A percentile compares a stretch with the other conserved stretches of the same genome.
Evolutionary conservation across 2,329 filamentous ascomycete species (phyloP).

Genomic region (Fusarium bulbicola): DNA sequence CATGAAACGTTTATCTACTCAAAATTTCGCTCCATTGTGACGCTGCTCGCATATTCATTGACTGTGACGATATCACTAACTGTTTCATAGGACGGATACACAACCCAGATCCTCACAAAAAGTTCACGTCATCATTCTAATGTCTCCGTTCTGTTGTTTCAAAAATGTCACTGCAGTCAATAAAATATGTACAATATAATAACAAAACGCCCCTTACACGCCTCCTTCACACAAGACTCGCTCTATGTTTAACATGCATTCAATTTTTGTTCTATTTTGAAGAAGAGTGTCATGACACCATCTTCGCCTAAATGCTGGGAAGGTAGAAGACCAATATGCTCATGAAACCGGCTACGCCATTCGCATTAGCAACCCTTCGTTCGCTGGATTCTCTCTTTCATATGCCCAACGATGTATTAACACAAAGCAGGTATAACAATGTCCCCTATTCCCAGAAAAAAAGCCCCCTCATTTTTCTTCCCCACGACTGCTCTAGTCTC

Average conservation of each 20-base stretch:
- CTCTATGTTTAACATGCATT: slow-evolving; percentile 25
- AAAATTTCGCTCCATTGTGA: neutral
- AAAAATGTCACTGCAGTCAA: neutral
- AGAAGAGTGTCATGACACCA: slow-evolving; percentile 28
- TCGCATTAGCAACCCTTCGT: slow-evolving; percentile 49
- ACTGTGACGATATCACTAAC: slow-evolving; percentile 1
- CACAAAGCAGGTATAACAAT: slow-evolving; percentile 45
- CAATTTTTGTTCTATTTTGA: slow-evolving; percentile 33
- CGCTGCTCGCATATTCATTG: neutral
- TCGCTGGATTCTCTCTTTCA: slow-evolving; percentile 39
- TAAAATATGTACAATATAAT: slow-evolving; percentile 18
- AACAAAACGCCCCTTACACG: neutral
- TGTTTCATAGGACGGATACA: slow-evolving; percentile 17
- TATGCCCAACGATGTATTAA: slow-evolving; percentile 47
- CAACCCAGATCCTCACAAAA: slow-evolving; percentile 27
- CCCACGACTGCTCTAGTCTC: slow-evolving; percentile 27
- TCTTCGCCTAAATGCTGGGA: slow-evolving; percentile 36
- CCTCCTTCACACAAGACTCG: neutral
- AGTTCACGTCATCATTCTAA: slow-evolving; percentile 26
- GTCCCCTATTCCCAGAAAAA: slow-evolving; percentile 36
- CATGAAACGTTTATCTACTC: neutral
- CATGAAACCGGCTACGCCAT: slow-evolving; percentile 50
- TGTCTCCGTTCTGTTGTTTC: neutral
- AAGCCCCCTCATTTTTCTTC: slow-evolving; percentile 26
- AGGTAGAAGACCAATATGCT: slow-evolving; percentile 46